Base-by-base conservation (phyloP, 2,329 filamentous ascomycete genomes). In the Neofusicoccum parvum region DNA sequence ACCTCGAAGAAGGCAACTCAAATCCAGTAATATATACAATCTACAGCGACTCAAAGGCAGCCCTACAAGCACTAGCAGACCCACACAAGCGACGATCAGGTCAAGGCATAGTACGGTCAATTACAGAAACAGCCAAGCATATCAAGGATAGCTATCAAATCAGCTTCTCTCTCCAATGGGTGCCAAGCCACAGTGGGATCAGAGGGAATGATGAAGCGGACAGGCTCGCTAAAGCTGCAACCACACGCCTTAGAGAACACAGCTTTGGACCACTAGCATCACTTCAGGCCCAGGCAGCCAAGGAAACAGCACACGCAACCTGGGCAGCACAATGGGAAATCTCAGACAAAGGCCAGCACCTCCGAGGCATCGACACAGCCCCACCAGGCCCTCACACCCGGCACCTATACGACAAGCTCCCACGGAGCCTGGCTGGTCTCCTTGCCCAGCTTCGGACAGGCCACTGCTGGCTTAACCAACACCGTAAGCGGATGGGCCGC, bases 191-290 rank as follows among this genome's bases (percentile, higher is more conserved):
- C 48, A 20, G 9, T 20, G 54, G 62, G 9, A 62, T 54, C 15
- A 37, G 23, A 49, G 65, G 67, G 46, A 68, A 67, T 34, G 46
- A 67, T 32, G 51, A 43, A 10, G 67, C 65, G 36, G 67, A 68
- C 6, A 32, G 6, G 27, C 27, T 32, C 4, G 27, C 5, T 32
- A 32, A 5, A 32, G 27, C 4, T 7, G 27, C 27, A 32, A 32
- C 27, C 27, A 32, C 4, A 32, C 6, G 27, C 27, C 27, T 32
- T 7, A 6, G 27, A 32, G 27, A 32, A 7, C 27, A 32, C 6
- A 32, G 6, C 27, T 7, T 5, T 7, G 5, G 6, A 32, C 27
- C 4, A 32, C 27, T 32, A 32, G 27, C 4, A 32, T 7, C 1
- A 5, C 27, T 32, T 32, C 27, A 32, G 27, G 6, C 6, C 6